Evolutionary conservation across 176 grass and related monocot genomes (phyloP), one percentile per base, ranked within the genome.

Genomic region (Avena sativa): DNA sequence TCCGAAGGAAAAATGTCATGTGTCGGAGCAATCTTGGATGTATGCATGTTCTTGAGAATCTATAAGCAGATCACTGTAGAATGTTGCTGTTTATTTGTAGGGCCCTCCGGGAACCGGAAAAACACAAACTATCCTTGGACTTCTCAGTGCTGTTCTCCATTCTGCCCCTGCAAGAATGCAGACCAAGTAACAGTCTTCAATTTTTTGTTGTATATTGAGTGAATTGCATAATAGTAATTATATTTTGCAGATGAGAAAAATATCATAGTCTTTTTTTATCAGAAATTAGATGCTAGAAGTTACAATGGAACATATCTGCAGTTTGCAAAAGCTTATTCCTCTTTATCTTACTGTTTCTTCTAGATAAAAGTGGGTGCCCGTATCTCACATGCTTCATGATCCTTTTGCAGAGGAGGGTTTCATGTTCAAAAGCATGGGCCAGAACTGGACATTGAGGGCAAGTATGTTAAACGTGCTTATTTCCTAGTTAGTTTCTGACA

Each of bases 111-210:
- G 96, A 86, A 98, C 96, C 57, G 93, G 96, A 85, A 98, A 98
- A 89, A 98, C 96, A 81, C 96, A 98, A 88, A 98, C 96, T 79
- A 98, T 98, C 65, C 92, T 98, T 71, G 96, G 92, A 89, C 96
- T 98, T 68, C 96, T 98, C 17, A 98, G 93, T 86, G 96, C 96
- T 77, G 90, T 98, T 91, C 93, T 98, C 72, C 96, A 98, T 91
- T 98, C 96, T 20, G 87, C 92, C 84, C 96, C 93, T 80, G 85
- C 89, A 89, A 98, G 90, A 92, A 87, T 95, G 84, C 88, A 93
- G 83, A 88, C 89, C 26, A 98, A 91, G 96, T 95, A 96, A 89
- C 46, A 78, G n/a, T 47, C 30, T 71, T 81, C 43, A 70, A 10
- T 72, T 83, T 65, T 13, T 84, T 85, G 74, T 16, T 67, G 8